Evolutionary conservation across 2,329 filamentous ascomycete genomes (phyloP).

Genomic region (Gaeumannomyces sp.): DNA sequence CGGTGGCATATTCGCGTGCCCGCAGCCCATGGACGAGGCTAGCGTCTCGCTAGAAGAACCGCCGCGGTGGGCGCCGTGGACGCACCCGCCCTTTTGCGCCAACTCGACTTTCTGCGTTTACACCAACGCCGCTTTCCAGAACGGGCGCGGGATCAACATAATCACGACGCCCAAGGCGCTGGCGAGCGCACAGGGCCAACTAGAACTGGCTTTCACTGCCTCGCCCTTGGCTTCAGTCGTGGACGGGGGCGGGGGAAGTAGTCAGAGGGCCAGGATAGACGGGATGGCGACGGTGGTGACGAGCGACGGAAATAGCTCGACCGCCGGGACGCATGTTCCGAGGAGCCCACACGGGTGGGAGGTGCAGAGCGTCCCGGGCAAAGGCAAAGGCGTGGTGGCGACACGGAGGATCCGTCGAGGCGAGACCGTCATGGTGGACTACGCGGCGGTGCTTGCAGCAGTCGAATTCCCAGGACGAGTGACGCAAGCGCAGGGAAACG

Average conservation of each 20-base stretch:
- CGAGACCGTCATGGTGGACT: conserved; percentile 25
- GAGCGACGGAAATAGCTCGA: conserved; percentile 1
- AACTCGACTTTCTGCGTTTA: conserved; percentile 21
- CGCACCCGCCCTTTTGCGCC: conserved; percentile 20
- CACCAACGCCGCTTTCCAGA: conserved; percentile 17
- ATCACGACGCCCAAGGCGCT: conserved; percentile 27
- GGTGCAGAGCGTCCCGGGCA: conserved; percentile 23
- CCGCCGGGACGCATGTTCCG: not conserved
- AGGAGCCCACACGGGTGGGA: conserved; percentile 18
- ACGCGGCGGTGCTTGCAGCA: conserved; percentile 23
- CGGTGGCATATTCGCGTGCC: not conserved
- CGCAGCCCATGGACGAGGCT: not conserved
- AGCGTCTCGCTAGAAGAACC: conserved; percentile 4
- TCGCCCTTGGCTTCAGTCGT: conserved; percentile 6
- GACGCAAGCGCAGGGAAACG: conserved; percentile 22
- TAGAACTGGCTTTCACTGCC: conserved; percentile 17
- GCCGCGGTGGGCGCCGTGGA: conserved; percentile 21
- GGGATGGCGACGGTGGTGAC: not conserved
- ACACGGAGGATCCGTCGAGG: conserved; percentile 22
- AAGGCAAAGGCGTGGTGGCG: conserved; percentile 26
- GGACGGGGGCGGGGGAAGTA: not conserved
- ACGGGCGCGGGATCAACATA: conserved; percentile 15
- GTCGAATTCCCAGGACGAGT: conserved; percentile 25
- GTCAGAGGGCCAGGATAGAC: not conserved
- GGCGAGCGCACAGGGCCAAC: conserved; percentile 20